phyloP scores from a whole-genome alignment of 1,139 yeast genomes.

The Blastobotrys buckinghamii region DNA sequence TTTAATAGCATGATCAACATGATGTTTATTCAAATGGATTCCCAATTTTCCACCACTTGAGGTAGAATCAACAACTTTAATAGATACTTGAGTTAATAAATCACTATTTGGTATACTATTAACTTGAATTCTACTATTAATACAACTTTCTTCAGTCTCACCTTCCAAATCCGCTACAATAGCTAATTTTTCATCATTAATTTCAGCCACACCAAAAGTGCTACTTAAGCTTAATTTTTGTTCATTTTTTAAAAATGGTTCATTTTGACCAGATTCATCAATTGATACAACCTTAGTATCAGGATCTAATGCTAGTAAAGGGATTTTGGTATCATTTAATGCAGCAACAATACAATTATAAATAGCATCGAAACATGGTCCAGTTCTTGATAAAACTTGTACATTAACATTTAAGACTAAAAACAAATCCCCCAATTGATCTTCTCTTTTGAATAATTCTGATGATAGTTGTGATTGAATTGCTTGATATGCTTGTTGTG shows the following conservation, averaged over 20 bases:
- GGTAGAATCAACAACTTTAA: conserved; percentile 17
- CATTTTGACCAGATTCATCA: conserved; percentile 34
- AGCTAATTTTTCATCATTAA: conserved; percentile 30
- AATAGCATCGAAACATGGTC: conserved; percentile 74
- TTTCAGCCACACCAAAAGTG: conserved; percentile 55
- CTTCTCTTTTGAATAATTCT: conserved; percentile 13
- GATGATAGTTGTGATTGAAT: conserved; percentile 23
- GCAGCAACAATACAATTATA: conserved; percentile 68
- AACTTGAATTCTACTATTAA: conserved; percentile 41
- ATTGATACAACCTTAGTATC: conserved; percentile 35
- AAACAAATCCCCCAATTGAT: conserved; percentile 31
- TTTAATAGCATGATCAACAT: conserved; percentile 15
- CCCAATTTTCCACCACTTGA: conserved; percentile 15
- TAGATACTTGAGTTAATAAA: conserved; percentile 18
- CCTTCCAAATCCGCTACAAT: conserved; percentile 70
- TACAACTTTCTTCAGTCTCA: conserved; percentile 62
- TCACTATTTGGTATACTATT: conserved; percentile 28
- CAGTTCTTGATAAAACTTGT: conserved; percentile 73
- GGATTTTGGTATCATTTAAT: conserved; percentile 53
- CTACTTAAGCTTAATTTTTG: conserved; percentile 39
- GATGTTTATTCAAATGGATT: conserved; percentile 13
- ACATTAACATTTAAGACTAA: conserved; percentile 69
- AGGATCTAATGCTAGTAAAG: conserved; percentile 47
- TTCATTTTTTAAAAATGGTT: background rate
- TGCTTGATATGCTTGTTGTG: conserved; percentile 62